phyloP scores from a whole-genome alignment of 306 rosid genomes.

The Lathyrus aphaca region DNA sequence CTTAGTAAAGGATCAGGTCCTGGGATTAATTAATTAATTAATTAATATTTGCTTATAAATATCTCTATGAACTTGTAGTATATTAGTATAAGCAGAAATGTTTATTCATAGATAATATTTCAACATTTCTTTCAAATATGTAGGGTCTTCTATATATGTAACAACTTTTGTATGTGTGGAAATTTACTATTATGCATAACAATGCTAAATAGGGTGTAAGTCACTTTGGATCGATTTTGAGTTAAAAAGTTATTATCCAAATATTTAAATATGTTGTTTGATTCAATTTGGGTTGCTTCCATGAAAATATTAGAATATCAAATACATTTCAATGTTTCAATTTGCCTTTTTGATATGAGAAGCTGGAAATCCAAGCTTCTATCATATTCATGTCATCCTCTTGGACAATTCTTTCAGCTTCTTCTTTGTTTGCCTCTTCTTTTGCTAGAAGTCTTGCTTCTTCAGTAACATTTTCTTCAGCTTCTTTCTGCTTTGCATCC shows the following conservation, averaged over 20 bases:
- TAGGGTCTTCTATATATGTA: not conserved
- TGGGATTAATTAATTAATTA: slow-evolving; percentile 12
- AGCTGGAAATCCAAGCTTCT: not conserved
- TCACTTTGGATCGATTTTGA: not conserved
- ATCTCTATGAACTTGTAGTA: not conserved
- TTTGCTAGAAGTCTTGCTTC: too few relatives aligned
- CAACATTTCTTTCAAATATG: not conserved
- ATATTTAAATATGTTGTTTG: not conserved
- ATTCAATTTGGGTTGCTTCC: not conserved
- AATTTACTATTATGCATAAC: not conserved
- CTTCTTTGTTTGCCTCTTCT: too few relatives aligned
- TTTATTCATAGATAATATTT: not conserved
- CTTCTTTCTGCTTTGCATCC: too few relatives aligned
- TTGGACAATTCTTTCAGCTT: too few relatives aligned
- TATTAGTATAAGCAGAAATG: not conserved
- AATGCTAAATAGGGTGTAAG: not conserved
- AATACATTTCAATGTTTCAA: too few relatives aligned
- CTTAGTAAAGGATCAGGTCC: not conserved
- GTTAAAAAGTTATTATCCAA: not conserved
- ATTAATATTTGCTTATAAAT: not conserved
- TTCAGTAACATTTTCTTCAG: too few relatives aligned
- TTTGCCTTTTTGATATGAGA: not conserved
- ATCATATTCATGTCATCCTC: too few relatives aligned
- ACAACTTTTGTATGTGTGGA: not conserved
- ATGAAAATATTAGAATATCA: not conserved